Conservation (phyloP, 306 rosid genomes). For the Pachyrhizus erosus region DNA sequence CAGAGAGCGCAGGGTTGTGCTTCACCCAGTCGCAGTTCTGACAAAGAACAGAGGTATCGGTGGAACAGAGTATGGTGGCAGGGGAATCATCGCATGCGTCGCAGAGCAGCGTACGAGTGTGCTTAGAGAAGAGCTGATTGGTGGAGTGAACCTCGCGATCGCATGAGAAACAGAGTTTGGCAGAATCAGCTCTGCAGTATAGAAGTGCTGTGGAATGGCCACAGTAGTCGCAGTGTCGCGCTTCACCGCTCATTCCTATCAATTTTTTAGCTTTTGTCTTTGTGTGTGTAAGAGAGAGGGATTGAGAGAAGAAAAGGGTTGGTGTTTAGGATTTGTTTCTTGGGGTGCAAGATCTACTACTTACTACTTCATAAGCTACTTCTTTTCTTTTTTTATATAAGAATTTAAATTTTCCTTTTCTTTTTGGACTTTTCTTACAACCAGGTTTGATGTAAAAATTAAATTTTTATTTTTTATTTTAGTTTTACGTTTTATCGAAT, state of each 20-base stretch:
- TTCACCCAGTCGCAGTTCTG: slow-evolving; percentile 94
- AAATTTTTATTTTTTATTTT: no score
- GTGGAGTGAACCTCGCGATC: slow-evolving; percentile 85
- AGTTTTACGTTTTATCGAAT: no score
- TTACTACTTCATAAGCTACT: neutral
- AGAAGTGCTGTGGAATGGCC: slow-evolving; percentile 62
- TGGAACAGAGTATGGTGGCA: slow-evolving; percentile 84
- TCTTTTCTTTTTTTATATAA: neutral
- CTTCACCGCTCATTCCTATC: slow-evolving; percentile 41
- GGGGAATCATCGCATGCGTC: slow-evolving; percentile 71
- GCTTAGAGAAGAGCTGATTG: slow-evolving; percentile 85
- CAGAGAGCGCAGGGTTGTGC: slow-evolving; percentile 52
- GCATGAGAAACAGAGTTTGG: slow-evolving; percentile 83
- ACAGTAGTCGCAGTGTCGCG: slow-evolving; percentile 70
- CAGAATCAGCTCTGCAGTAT: slow-evolving; percentile 90
- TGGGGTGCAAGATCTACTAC: slow-evolving; percentile 50
- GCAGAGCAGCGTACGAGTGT: slow-evolving; percentile 77
- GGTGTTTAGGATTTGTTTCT: slow-evolving; percentile 50
- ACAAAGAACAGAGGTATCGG: slow-evolving; percentile 73
- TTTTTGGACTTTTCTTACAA: no score
- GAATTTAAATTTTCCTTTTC: neutral
- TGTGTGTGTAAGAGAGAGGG: neutral
- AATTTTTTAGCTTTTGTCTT: no score
- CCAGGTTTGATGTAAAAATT: no score
- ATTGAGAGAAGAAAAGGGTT: neutral